These are phyloP conservation scores for Malassezia equina DNA, from an alignment of 1,284 basidiomycete species.

Conservation along the genomic window DNA sequence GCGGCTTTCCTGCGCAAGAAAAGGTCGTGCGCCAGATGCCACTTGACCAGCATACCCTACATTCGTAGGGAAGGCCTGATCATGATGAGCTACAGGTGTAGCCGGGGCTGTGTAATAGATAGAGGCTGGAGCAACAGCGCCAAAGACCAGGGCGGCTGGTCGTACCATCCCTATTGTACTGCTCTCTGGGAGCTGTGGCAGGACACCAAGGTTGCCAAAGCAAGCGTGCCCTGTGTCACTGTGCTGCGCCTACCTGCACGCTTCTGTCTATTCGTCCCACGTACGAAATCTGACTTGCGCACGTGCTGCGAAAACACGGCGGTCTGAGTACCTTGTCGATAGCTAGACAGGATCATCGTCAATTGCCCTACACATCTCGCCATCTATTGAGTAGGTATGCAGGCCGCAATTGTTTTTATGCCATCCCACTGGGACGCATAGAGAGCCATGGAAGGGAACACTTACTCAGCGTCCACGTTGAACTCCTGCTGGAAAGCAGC, in stretches of 20 bases:
- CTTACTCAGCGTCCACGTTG: slow-evolving; percentile 13
- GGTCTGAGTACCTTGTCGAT: background rate
- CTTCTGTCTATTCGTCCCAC: background rate
- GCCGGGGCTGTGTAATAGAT: background rate
- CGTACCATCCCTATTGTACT: background rate
- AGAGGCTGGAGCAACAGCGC: background rate
- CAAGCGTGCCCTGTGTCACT: background rate
- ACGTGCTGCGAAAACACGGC: background rate
- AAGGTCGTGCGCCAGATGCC: slow-evolving; percentile 25
- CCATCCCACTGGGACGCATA: background rate
- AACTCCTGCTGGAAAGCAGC: slow-evolving; percentile 26
- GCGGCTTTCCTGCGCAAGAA: slow-evolving; percentile 24
- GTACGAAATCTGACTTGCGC: background rate
- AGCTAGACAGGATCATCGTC: background rate
- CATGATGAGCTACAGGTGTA: background rate
- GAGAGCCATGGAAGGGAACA: background rate
- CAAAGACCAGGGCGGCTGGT: background rate
- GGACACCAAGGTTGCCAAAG: background rate
- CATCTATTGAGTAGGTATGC: background rate
- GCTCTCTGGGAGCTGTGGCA: background rate
- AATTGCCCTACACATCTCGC: slow-evolving; percentile 12
- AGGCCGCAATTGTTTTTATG: slow-evolving; percentile 1
- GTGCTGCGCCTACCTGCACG: background rate
- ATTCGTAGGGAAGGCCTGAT: slow-evolving; percentile 32
- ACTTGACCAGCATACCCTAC: slow-evolving; percentile 29